Evolutionary conservation across 2,329 filamentous ascomycete species (phyloP).

Genomic region (Coniochaeta sp.): DNA sequence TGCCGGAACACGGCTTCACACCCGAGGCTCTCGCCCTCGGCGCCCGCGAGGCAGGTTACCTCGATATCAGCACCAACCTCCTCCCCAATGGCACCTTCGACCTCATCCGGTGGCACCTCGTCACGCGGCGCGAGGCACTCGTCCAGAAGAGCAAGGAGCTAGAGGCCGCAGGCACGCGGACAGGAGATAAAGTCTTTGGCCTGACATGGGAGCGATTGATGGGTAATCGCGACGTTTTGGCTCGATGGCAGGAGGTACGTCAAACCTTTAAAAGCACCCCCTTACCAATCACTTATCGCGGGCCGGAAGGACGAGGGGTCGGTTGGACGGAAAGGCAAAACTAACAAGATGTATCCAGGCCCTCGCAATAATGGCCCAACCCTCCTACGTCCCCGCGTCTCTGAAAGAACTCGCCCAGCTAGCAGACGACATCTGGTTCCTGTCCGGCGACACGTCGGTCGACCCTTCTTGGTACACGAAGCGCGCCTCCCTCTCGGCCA

Average conservation of each 20-base stretch:
- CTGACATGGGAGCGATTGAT: slow-evolving; percentile 71
- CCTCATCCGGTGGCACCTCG: slow-evolving; percentile 71
- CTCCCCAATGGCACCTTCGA: slow-evolving; percentile 75
- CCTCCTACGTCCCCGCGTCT: slow-evolving; percentile 66
- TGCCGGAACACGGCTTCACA: slow-evolving; percentile 80
- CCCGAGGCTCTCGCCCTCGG: slow-evolving; percentile 64
- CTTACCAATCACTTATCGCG: neutral
- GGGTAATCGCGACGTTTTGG: slow-evolving; percentile 65
- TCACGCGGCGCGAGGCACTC: slow-evolving; percentile 57
- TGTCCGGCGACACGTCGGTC: slow-evolving; percentile 32
- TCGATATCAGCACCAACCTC: slow-evolving; percentile 77
- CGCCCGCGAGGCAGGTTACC: slow-evolving; percentile 76
- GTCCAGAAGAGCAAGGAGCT: slow-evolving; percentile 28
- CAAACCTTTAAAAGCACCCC: neutral
- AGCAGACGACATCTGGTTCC: slow-evolving; percentile 74
- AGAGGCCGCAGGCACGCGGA: slow-evolving; percentile 34
- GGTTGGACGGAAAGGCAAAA: neutral
- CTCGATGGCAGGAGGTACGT: slow-evolving; percentile 79
- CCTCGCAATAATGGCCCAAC: slow-evolving; percentile 82
- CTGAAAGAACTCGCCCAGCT: slow-evolving; percentile 72
- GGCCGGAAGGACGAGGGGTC: neutral
- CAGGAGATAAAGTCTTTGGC: slow-evolving; percentile 52
- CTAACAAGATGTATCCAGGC: slow-evolving; percentile 46
- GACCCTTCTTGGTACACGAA: slow-evolving; percentile 82
- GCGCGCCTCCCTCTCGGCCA: slow-evolving; percentile 45